These are phyloP conservation scores for Xylariaceae sp. DNA, from an alignment of 2,329 filamentous ascomycete species.

Conservation along the genomic window DNA sequence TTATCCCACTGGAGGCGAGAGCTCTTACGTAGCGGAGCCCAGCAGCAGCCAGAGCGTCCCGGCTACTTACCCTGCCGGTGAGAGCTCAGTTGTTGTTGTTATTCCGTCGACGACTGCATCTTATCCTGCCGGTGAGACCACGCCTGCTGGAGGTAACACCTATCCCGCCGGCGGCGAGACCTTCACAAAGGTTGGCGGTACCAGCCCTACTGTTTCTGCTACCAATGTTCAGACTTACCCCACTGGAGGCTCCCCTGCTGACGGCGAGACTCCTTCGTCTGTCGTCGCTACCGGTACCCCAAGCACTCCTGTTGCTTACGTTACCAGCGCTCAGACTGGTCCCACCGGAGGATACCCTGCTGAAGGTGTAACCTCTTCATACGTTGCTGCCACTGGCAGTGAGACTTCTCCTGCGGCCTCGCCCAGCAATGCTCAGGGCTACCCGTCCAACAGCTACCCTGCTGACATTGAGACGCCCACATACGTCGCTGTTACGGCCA, in stretches of 20 bases:
- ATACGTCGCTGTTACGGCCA: not conserved
- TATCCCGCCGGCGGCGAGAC: not conserved
- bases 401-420: not conserved
- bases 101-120: not conserved
- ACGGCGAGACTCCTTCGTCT: not conserved
- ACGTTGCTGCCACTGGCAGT: not conserved
- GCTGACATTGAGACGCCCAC: conserved; percentile 2
- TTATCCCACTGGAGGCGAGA: not conserved
- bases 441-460: conserved; percentile 1
- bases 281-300: not conserved
- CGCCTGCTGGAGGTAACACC: not conserved
- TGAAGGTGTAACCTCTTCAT: not conserved
- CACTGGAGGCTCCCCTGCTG: not conserved
- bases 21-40: not conserved
- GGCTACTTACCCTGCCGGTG: not conserved
- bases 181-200: not conserved
- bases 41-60: not conserved
- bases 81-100: not conserved
- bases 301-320: not conserved
- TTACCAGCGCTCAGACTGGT: not conserved
- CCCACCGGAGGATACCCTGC: not conserved
- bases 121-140: not conserved
- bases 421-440: not conserved
- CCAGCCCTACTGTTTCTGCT: not conserved
- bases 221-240: not conserved